Base-by-base conservation (phyloP, 2,329 filamentous ascomycete genomes). In the Emmonsiellopsis sp. region DNA sequence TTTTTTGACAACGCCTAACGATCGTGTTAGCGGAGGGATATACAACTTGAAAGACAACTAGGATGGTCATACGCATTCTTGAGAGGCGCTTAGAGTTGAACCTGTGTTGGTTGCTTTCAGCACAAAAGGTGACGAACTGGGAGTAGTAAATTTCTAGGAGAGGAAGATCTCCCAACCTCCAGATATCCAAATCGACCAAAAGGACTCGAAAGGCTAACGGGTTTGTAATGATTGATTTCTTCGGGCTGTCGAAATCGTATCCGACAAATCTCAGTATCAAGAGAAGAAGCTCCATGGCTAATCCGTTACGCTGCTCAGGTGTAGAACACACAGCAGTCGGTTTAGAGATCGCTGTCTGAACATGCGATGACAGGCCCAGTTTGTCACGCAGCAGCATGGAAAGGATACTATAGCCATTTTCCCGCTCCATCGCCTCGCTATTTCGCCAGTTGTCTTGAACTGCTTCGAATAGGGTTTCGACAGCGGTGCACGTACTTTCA, bases 371-470 rank as follows among this genome's bases (percentile, higher is more conserved):
- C 55, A 68, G 65, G 20, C 69, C 73, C 48, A 95, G 76, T 67
- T 95, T 96, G 52, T 88, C 87, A 52, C 89, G 84, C 26, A 98
- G 72, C 15, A 97, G 78, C 69, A 90, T 83, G 41, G 87, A 87
- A 50, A 98, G 73, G 37, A 97, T 87, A 30, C 88, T 86, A 66
- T 96, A 98, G 0, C 92, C 94, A 61, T 94, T 93, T 55, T 95
- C 90, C 62, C 88, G 85, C 69, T 98, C 93, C 87, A 98, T 96
- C 30, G 93, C 91, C 67, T 98, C 94, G 61, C 93, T 97, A 60
- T 97, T 97, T 58, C 93, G 82, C 93, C 94, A 98, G 66, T 87
- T 97, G 58, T 87, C 86, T 59, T 87, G 86, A 49, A 96, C 87
- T 56, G 88, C 89, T 59, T 87, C 83, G 57, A 96, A 90, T 30